Evolutionary conservation across 306 rosid genomes (phyloP), one percentile per base, ranked within the genome.

Genomic region (Quercus gilva): DNA sequence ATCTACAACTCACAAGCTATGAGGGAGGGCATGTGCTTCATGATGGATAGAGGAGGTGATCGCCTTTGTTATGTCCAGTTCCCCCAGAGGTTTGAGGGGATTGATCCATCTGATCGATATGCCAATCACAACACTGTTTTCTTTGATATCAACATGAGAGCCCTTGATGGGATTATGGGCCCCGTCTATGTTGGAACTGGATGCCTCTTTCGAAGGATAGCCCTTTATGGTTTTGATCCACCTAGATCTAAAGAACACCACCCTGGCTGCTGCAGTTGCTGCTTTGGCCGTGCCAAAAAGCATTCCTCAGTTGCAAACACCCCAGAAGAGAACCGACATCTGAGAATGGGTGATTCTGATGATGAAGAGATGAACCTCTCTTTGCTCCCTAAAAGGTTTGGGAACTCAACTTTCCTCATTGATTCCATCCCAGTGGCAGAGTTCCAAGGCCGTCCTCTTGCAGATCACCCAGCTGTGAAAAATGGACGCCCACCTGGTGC

Each of bases 11-110:
- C 98, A 21, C 91, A 90, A 82, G 98, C 98, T 68, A 90, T 94
- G 97, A 91, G 88, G 84, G 98, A 94, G 85, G 98, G 98, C n/a
- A 94, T 93, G 98, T 93, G 97, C 80, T 91, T 93, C 80, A 91
- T 94, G 98, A 94, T 94, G 98, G 98, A 94, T 75, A 95, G 98
- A n/a, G 98, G 98, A 28, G 98, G 98, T 9, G 98, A 94, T 76
- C 94, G 97, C 74, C 43, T 94, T 58, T 94, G 98, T 84, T 94
- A 94, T 71, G 97, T 94, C 74, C 98, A 94, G 83, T 94, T 94
- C 87, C 98, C 98, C 4, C 98, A 94, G 84, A 91, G 98, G 82
- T 94, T 94, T 74, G 99, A 94, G 81, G 99, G 99, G 13, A 94
- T 94, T 68, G 99, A 94, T 74, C 97, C 99, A 19, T 94, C 99